Percentiles rank a stretch among this genome's conserved stretches.
phyloP scores from a whole-genome alignment of 148 eudicot species.

The Arbutus unedo region DNA sequence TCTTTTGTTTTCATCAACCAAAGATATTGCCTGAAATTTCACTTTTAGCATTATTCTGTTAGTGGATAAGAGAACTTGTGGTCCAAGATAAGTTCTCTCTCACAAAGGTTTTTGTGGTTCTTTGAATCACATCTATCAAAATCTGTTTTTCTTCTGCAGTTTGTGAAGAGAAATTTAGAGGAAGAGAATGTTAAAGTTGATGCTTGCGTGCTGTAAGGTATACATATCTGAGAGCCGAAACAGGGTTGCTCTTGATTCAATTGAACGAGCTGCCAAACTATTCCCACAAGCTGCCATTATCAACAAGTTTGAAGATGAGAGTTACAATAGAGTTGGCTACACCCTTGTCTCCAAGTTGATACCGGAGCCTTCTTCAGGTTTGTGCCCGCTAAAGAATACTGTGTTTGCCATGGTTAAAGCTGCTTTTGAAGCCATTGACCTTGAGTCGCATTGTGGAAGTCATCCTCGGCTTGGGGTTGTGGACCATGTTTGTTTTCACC shows the following conservation, averaged over 20 bases:
- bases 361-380: constrained; percentile 18
- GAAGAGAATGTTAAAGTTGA: constrained; percentile 52
- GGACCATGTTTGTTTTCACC: constrained; percentile 84
- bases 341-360: constrained; percentile 71
- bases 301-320: constrained; percentile 80
- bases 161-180: constrained; percentile 18
- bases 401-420: constrained; percentile 78
- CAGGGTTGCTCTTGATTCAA: constrained; percentile 64
- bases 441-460: constrained; percentile 64
- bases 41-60: not conserved
- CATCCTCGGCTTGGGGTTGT: constrained; percentile 92
- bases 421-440: constrained; percentile 62
- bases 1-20: not conserved
- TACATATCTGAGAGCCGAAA: constrained; percentile 91
- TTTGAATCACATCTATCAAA: constrained; percentile 14
- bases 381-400: constrained; percentile 45
- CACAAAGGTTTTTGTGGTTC: constrained; percentile 6
- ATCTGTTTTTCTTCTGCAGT: constrained; percentile 27
- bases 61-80: constrained; percentile 6
- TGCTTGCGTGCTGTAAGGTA: constrained; percentile 80
- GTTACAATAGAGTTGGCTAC: constrained; percentile 87
- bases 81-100: constrained; percentile 13
- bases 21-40: not conserved
- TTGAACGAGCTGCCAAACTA: constrained; percentile 68
- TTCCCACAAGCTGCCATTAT: constrained; percentile 54